Percentiles rank a stretch among this genome's conserved stretches.
Evolutionary conservation across 2,329 filamentous ascomycete genomes (phyloP).

Genomic region (Colletotrichum liaoningense): DNA sequence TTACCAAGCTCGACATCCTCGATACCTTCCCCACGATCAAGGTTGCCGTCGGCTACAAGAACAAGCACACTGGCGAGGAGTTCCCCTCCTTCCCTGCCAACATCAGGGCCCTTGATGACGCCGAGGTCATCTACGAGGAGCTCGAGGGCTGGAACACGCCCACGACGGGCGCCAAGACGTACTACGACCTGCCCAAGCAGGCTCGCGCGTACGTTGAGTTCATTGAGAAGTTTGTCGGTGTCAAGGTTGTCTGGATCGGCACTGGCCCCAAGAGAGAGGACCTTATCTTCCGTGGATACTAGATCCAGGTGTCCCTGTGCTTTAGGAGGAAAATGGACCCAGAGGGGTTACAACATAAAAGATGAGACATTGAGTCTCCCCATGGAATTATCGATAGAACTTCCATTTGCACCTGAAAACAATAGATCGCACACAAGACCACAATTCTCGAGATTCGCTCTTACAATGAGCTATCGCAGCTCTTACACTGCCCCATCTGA

Average conservation of each 20-base stretch:
- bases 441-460: not conserved
- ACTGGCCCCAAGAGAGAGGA: conserved; percentile 74
- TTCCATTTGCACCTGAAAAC: not conserved
- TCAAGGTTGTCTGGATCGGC: conserved; percentile 65
- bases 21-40: conserved; percentile 82
- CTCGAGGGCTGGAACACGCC: conserved; percentile 76
- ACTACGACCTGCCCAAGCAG: conserved; percentile 71
- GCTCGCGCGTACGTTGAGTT: conserved; percentile 75
- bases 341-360: not conserved
- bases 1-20: conserved; percentile 76
- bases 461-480: not conserved
- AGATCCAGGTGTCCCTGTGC: not conserved
- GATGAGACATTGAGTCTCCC: not conserved
- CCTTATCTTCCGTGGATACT: conserved; percentile 61
- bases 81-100: conserved; percentile 75
- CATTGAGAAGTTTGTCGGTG: conserved; percentile 74
- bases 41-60: conserved; percentile 77
- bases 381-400: not conserved
- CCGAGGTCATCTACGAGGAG: conserved; percentile 75
- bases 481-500: not conserved
- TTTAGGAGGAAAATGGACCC: not conserved
- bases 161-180: conserved; percentile 70
- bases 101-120: conserved; percentile 65
- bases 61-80: conserved; percentile 52
- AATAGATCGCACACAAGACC: conserved; percentile 4